Evolutionary conservation across 2,329 filamentous ascomycete genomes (phyloP).

Genomic region (Cladophialophora carrionii): DNA sequence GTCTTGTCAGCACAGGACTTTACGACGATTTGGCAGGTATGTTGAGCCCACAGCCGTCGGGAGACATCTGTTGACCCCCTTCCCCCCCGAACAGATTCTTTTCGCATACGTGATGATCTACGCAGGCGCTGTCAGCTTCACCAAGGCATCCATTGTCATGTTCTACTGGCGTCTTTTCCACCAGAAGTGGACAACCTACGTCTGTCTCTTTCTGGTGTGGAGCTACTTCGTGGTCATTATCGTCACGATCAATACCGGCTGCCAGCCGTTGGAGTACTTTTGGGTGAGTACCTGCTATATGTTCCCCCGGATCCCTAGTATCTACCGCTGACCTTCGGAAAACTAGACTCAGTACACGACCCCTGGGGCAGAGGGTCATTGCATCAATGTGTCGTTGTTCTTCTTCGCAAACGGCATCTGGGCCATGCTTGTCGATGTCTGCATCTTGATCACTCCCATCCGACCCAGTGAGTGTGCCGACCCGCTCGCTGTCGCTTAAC

Average conservation of each 20-base stretch:
- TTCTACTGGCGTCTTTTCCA: slow-evolving; percentile 18
- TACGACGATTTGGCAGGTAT: slow-evolving; percentile 20
- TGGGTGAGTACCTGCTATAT: slow-evolving; percentile 10
- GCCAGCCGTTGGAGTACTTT: slow-evolving; percentile 16
- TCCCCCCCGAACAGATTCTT: slow-evolving; percentile 12
- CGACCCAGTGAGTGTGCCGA: slow-evolving; percentile 13
- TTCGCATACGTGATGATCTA: slow-evolving; percentile 20
- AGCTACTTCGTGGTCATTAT: slow-evolving; percentile 17
- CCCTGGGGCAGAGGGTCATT: slow-evolving; percentile 15
- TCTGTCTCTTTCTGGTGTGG: slow-evolving; percentile 18
- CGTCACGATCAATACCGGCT: slow-evolving; percentile 17
- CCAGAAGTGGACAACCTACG: slow-evolving; percentile 15
- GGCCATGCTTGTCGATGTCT: slow-evolving; percentile 20
- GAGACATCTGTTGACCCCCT: too few species aligned
- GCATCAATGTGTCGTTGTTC: slow-evolving; percentile 17
- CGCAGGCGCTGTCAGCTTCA: slow-evolving; percentile 18
- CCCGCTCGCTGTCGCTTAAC: slow-evolving; percentile 11
- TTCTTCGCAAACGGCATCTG: slow-evolving; percentile 20
- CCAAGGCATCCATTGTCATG: slow-evolving; percentile 18
- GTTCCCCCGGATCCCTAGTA: neutral
- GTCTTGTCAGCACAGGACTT: slow-evolving; percentile 14
- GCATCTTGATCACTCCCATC: slow-evolving; percentile 17
- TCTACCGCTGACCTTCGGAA: slow-evolving; percentile 10
- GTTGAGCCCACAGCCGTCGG: too few species aligned
- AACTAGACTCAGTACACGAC: slow-evolving; percentile 16